Base-by-base conservation (phyloP, 78 protist species). In the Dictyostelium citrinum region DNA sequence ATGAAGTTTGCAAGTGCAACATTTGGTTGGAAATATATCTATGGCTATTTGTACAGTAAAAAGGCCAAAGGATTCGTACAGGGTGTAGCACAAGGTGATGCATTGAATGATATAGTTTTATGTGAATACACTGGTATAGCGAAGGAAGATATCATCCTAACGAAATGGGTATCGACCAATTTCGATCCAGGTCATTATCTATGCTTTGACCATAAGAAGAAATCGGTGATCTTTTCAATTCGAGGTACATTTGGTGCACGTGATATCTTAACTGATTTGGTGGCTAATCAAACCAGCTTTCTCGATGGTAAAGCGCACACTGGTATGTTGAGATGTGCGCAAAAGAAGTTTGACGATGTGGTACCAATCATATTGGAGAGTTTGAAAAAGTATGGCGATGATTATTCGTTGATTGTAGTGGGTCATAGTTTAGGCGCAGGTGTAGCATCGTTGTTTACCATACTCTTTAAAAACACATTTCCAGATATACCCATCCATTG, bases 371-470 rank as follows among this genome's bases (percentile, higher is more conserved):
- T 88, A 24, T 29, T 78, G 10, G 81, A 78, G 22, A 43, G n/a
- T 43, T 24, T 75, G 9, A n/a, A 75, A 10, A 75, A 43, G 12
- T 11, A 75, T 41, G 60, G 60, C 16, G 58, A n/a, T 6, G 71
- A 60, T 16, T 91, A 91, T 71, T 37, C 37, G 29, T 16, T 91
- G 3, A 35, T 91, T 55, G 81, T 83, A 11, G 76, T 64, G 7
- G 95, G 95, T 31, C 95, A 91, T 71, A 83, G 91, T 45, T 83
- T 91, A 3, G 95, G 95, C 22, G 95, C 85, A 0, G 95, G 95
- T 17, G 84, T 83, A 0, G 95, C 91, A 3, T 75, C 85, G 0
- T 22, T 91, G 4, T 91, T 91, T 39, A 58, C 95, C 14, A 67
- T 91, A 2, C 31, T 91, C 0, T 91, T 83, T 20, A 82, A 82